Evolutionary conservation across 2,329 filamentous ascomycete genomes (phyloP).

Genomic region (Bipolaris bicolor): DNA sequence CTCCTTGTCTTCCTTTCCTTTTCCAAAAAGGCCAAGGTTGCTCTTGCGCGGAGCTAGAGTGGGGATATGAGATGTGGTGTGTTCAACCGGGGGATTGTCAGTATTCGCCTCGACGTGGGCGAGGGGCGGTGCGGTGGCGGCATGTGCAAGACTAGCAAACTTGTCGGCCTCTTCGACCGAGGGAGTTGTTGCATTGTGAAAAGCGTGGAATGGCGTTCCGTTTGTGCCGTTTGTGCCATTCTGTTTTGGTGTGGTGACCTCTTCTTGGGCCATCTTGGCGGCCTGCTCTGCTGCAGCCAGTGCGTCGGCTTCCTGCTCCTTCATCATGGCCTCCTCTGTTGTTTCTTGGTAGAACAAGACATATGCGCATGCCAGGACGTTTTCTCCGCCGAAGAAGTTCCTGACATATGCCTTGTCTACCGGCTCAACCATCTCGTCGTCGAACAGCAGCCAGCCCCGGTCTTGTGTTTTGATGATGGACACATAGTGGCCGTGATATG

Average conservation of each 20-base stretch:
- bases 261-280: constrained; percentile 60
- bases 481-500: constrained; percentile 97
- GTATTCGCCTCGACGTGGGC: constrained; percentile 42
- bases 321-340: constrained; percentile 69
- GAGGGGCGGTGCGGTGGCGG: constrained; percentile 64
- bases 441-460: constrained; percentile 92
- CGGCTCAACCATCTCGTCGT: constrained; percentile 98
- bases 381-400: constrained; percentile 93
- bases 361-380: constrained; percentile 89
- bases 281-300: constrained; percentile 49
- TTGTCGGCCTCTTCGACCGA: constrained; percentile 53
- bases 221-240: constrained; percentile 50
- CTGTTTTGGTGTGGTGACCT: constrained; percentile 59
- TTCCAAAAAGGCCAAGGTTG: constrained; percentile 54
- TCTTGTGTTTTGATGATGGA: constrained; percentile 98
- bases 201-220: constrained; percentile 42
- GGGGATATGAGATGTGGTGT: constrained; percentile 41
- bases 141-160: constrained; percentile 68
- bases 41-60: constrained; percentile 46
- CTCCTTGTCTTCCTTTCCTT: constrained; percentile 71
- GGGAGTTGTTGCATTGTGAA: constrained; percentile 48
- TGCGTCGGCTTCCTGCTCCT: constrained; percentile 84
- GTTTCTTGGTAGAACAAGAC: constrained; percentile 98
- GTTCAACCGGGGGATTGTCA: constrained; percentile 42
- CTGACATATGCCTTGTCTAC: constrained; percentile 95